Percentiles rank a stretch among this genome's conserved stretches.
Conservation (phyloP, 2,329 filamentous ascomycete species). For the Verticillium dahliae region DNA sequence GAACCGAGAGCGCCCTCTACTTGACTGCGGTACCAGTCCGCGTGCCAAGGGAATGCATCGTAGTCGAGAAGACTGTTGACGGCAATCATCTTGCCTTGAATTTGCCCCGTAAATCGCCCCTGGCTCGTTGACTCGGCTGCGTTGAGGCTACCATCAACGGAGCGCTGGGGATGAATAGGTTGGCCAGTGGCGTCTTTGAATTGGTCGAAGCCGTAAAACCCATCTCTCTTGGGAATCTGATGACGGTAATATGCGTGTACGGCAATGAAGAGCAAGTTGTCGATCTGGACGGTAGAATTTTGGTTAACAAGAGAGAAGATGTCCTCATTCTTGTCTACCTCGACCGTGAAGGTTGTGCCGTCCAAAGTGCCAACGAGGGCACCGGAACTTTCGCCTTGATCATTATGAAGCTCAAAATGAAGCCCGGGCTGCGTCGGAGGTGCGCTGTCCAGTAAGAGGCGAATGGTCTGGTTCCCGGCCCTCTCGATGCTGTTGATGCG, state of each 20-base stretch:
- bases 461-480: not conserved
- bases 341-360: not conserved
- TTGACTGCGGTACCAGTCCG: slow-evolving; percentile 16
- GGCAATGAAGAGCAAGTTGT: not conserved
- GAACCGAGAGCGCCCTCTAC: slow-evolving; percentile 7
- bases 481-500: not conserved
- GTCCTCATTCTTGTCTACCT: not conserved
- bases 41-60: slow-evolving; percentile 17
- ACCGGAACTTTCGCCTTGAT: not conserved
- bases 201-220: slow-evolving; percentile 11
- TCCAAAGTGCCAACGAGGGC: not conserved
- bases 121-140: slow-evolving; percentile 1
- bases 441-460: not conserved
- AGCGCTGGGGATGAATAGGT: slow-evolving; percentile 8
- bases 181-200: slow-evolving; percentile 4
- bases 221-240: slow-evolving; percentile 8
- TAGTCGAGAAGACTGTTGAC: slow-evolving; percentile 13
- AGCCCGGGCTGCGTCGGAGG: not conserved
- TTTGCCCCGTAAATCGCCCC: slow-evolving; percentile 6
- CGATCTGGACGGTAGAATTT: not conserved
- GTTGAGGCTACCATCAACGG: not conserved
- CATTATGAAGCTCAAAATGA: not conserved
- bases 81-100: slow-evolving; percentile 13
- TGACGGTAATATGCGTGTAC: slow-evolving; percentile 7
- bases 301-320: not conserved